These are phyloP conservation scores for Penicillium sp. DNA, from an alignment of 2,329 filamentous ascomycete genomes.

Conservation along the genomic window DNA sequence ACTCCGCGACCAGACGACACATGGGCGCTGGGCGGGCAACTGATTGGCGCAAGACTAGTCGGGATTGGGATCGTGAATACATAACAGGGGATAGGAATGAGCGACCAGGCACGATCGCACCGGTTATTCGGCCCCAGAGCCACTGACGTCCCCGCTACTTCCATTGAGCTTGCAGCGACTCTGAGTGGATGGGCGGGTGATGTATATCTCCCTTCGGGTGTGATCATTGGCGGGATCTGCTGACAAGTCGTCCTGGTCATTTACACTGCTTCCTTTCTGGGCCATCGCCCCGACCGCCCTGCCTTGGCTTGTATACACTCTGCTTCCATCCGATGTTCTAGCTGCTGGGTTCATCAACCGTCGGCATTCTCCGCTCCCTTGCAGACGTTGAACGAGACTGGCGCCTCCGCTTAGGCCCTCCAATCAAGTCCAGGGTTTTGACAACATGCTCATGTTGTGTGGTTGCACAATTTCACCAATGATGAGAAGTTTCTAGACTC, in stretches of 20 bases:
- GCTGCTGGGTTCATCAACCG: background rate
- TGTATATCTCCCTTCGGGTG: background rate
- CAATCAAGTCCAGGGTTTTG: background rate
- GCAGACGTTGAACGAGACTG: background rate
- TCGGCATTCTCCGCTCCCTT: background rate
- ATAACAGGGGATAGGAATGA: background rate
- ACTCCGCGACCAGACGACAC: slow-evolving; percentile 8
- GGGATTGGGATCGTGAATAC: background rate
- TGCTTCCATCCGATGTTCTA: background rate
- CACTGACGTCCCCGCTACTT: background rate
- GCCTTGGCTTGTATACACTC: background rate
- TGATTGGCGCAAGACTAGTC: slow-evolving; percentile 2
- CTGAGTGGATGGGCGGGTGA: background rate
- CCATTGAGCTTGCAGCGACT: background rate
- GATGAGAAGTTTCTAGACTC: background rate
- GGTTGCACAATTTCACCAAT: background rate
- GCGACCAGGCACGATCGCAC: background rate
- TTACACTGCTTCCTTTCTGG: background rate
- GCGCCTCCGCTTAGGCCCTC: background rate
- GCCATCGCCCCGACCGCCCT: background rate
- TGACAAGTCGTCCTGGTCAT: background rate
- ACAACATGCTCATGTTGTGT: background rate
- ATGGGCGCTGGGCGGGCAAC: background rate
- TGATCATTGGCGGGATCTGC: background rate
- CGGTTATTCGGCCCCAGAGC: background rate